Conservation (phyloP, 371 early-diverging fungal genomes). For the Rhizopus microsporus region DNA sequence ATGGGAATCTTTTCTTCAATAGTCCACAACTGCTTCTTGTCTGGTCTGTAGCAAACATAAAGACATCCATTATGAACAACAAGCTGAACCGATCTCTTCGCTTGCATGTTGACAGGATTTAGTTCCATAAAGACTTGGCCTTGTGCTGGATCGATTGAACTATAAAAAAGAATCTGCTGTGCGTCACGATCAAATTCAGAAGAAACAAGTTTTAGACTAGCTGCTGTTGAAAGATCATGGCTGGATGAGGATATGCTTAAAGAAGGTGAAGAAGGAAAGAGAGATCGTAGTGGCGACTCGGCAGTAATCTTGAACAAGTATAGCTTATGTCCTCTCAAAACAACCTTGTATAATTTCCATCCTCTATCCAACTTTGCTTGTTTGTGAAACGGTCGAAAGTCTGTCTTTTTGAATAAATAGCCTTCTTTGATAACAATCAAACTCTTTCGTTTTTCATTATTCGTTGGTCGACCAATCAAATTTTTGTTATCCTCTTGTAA, state of each 20-base stretch:
- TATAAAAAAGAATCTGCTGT: constrained; percentile 20
- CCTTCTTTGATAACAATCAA: constrained; percentile 58
- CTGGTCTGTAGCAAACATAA: constrained; percentile 8
- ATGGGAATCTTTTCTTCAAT: constrained; percentile 15
- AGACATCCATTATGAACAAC: constrained; percentile 5
- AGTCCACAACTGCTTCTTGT: constrained; percentile 12
- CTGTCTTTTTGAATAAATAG: constrained; percentile 66
- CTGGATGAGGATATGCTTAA: background rate
- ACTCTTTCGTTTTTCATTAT: constrained; percentile 32
- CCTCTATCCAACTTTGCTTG: constrained; percentile 61
- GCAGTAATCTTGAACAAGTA: constrained; percentile 78
- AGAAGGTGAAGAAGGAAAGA: constrained; percentile 40
- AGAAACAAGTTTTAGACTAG: constrained; percentile 4
- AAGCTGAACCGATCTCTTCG: constrained; percentile 25
- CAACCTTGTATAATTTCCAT: constrained; percentile 80
- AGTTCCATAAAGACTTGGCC: constrained; percentile 33
- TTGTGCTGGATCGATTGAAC: constrained; percentile 6
- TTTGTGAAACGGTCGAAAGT: constrained; percentile 56
- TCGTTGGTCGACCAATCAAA: constrained; percentile 2
- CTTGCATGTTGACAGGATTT: constrained; percentile 14
- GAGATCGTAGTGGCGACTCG: constrained; percentile 53
- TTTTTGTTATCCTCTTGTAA: constrained; percentile 2
- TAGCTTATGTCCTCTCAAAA: constrained; percentile 78
- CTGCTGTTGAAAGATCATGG: background rate
- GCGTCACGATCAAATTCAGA: constrained; percentile 32